Evolutionary conservation across 116 monocot genomes (phyloP).

Genomic region (Trichopus zeylanicus): DNA sequence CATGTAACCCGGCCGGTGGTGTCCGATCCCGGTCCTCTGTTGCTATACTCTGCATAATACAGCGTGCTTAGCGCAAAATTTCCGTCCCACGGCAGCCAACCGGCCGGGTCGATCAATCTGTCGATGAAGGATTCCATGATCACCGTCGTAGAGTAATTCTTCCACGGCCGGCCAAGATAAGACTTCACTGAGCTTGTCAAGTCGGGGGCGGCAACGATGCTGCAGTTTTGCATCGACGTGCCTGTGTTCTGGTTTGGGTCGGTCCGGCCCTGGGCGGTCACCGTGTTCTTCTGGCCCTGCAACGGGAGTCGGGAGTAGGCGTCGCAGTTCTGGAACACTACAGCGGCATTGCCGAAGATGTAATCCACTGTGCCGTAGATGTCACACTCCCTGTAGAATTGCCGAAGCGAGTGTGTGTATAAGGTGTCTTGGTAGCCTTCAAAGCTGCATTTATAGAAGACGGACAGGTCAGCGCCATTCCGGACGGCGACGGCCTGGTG

Average conservation of each 20-base stretch:
- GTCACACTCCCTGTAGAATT: conserved; percentile 29
- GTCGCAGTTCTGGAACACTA: conserved; percentile 22
- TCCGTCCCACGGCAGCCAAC: conserved; percentile 66
- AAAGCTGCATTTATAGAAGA: conserved; percentile 27
- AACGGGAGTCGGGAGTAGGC: conserved; percentile 15
- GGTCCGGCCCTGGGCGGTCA: conserved; percentile 28
- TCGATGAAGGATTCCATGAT: conserved; percentile 46
- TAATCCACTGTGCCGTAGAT: conserved; percentile 32
- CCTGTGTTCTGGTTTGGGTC: conserved; percentile 27
- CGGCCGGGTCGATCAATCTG: conserved; percentile 25
- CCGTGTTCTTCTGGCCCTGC: conserved; percentile 16
- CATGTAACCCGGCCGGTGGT: conserved; percentile 32
- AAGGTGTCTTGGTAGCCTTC: conserved; percentile 35
- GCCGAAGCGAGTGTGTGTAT: conserved; percentile 23
- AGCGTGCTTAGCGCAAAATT: conserved; percentile 44
- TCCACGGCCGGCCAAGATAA: conserved; percentile 64
- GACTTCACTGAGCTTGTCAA: conserved; percentile 1
- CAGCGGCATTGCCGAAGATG: conserved; percentile 26
- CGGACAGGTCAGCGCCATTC: conserved; percentile 17
- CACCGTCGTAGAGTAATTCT: conserved; percentile 61
- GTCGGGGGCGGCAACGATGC: background rate
- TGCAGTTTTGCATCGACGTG: conserved; percentile 21
- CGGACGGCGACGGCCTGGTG: conserved; percentile 30
- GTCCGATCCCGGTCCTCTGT: conserved; percentile 34
- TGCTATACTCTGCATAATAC: conserved; percentile 51